Evolutionary conservation across 306 rosid species (phyloP).

Genomic region (Inga oerstediana): DNA sequence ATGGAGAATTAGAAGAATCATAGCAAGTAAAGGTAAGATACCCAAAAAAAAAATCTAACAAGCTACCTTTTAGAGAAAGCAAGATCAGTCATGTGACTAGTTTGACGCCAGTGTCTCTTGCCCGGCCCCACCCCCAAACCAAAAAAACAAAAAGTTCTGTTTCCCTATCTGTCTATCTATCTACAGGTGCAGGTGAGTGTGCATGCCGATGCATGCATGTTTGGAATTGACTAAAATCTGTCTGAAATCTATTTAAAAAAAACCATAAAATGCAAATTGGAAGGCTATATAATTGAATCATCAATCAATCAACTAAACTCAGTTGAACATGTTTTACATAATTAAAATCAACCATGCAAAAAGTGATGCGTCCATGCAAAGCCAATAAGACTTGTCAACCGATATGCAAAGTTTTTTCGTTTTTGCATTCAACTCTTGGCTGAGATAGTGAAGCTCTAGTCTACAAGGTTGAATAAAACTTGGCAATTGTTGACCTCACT

Average conservation of each 20-base stretch:
- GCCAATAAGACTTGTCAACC: background rate
- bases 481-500: background rate
- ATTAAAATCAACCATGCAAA: background rate
- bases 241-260: background rate
- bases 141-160: no score
- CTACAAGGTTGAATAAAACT: background rate
- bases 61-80: background rate
- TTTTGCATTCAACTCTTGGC: background rate
- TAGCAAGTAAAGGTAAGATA: constrained; percentile 5
- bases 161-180: background rate
- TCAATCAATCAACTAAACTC: background rate
- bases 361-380: background rate
- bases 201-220: background rate
- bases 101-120: background rate
- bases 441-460: constrained; percentile 1
- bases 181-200: background rate
- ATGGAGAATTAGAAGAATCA: background rate
- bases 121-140: no score
- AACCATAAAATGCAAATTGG: background rate
- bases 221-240: background rate
- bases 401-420: background rate
- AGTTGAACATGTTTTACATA: background rate
- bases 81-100: background rate
- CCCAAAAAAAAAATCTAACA: background rate
- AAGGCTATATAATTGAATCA: background rate